phyloP scores from a whole-genome alignment of 2,329 filamentous ascomycete species.

The Talaromyces amestolkiae region DNA sequence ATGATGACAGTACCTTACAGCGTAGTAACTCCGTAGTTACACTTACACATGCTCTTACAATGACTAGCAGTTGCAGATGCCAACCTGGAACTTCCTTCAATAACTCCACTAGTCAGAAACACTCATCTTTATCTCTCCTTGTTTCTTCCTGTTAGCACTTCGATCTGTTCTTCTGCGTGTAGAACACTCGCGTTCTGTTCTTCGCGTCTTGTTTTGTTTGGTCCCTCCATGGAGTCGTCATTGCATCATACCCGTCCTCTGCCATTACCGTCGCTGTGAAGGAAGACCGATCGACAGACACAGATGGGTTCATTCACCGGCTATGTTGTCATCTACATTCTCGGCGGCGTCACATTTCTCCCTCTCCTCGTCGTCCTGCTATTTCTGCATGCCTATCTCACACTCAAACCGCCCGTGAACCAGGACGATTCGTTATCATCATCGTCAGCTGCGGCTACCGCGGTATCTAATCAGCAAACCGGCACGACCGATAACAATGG shows the following conservation, averaged over 20 bases:
- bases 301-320: constrained; percentile 47
- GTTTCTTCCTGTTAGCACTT: not conserved
- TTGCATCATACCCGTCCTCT: constrained; percentile 28
- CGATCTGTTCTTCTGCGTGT: not conserved
- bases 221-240: constrained; percentile 31
- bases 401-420: constrained; percentile 51
- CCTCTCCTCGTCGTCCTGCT: constrained; percentile 65
- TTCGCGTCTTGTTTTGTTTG: not conserved
- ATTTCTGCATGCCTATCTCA: constrained; percentile 66
- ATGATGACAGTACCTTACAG: constrained; percentile 3
- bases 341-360: constrained; percentile 85
- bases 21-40: not conserved
- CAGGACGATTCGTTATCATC: constrained; percentile 24
- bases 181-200: not conserved
- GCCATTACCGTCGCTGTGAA: constrained; percentile 17
- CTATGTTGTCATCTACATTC: constrained; percentile 73
- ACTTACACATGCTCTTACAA: not conserved
- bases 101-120: not conserved
- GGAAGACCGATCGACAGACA: constrained; percentile 22
- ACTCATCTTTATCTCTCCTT: not conserved
- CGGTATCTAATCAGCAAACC: constrained; percentile 4
- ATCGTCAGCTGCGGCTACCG: not conserved
- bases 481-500: not conserved
- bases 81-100: not conserved
- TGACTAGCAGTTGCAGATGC: not conserved